A percentile compares a stretch with the other conserved stretches of the same genome.
phyloP scores from a whole-genome alignment of 805 yeast species.

The Ogataea degrootiae region DNA sequence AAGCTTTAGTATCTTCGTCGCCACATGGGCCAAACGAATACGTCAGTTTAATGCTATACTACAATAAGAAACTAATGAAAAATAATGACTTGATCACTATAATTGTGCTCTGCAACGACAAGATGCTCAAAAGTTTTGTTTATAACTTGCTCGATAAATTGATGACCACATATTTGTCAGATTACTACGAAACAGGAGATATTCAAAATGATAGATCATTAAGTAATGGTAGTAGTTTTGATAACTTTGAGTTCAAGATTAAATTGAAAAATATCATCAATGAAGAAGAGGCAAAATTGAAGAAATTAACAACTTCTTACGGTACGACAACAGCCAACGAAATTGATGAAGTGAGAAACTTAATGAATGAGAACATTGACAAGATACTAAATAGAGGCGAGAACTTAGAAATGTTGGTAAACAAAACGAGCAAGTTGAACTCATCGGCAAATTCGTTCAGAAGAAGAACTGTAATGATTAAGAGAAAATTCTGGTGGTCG shows the following conservation, averaged over 20 bases:
- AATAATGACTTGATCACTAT: slow-evolving; percentile 50
- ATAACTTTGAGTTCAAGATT: slow-evolving; percentile 44
- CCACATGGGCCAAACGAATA: slow-evolving; percentile 25
- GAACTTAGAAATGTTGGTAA: slow-evolving; percentile 63
- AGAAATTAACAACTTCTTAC: slow-evolving; percentile 32
- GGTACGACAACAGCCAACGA: slow-evolving; percentile 41
- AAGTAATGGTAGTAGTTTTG: background rate
- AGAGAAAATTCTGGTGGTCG: slow-evolving; percentile 67
- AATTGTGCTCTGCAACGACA: slow-evolving; percentile 41
- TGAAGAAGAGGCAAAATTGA: slow-evolving; percentile 45
- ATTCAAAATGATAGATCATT: background rate
- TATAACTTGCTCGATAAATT: slow-evolving; percentile 45
- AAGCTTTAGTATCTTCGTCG: no score
- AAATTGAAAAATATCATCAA: slow-evolving; percentile 53
- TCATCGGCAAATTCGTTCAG: slow-evolving; percentile 65
- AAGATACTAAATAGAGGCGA: slow-evolving; percentile 75
- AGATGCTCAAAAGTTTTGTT: slow-evolving; percentile 41
- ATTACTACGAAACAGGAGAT: slow-evolving; percentile 12
- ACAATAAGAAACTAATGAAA: slow-evolving; percentile 40
- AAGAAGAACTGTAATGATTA: slow-evolving; percentile 58
- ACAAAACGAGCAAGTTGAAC: slow-evolving; percentile 72
- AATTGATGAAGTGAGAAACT: slow-evolving; percentile 56
- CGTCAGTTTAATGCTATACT: slow-evolving; percentile 35
- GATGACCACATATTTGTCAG: slow-evolving; percentile 38
- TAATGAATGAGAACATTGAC: slow-evolving; percentile 72